phyloP scores from a whole-genome alignment of 2,329 filamentous ascomycete genomes.

The Paecilomyces formosus region DNA sequence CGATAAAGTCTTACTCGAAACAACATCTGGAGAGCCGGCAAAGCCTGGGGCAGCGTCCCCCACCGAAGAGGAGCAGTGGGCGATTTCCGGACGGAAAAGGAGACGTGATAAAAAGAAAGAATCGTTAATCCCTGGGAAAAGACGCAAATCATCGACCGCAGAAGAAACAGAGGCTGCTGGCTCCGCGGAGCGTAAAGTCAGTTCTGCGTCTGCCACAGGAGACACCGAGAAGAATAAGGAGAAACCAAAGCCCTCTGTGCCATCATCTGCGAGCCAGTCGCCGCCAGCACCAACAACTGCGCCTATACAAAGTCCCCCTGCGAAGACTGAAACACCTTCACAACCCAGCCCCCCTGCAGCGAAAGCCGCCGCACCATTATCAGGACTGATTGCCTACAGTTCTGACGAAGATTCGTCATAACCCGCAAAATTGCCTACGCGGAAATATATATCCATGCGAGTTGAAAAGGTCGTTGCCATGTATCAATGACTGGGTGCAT shows the following conservation, averaged over 20 bases:
- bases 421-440: neutral
- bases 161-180: slow-evolving; percentile 9
- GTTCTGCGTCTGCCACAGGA: slow-evolving; percentile 3
- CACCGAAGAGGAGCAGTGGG: slow-evolving; percentile 42
- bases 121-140: slow-evolving; percentile 31
- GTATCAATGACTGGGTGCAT: neutral
- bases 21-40: slow-evolving; percentile 21
- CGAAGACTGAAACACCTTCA: neutral
- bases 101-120: slow-evolving; percentile 43
- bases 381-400: slow-evolving; percentile 32
- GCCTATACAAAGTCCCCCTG: neutral
- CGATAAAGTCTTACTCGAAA: slow-evolving; percentile 42
- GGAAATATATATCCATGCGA: neutral
- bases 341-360: slow-evolving; percentile 6
- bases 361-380: slow-evolving; percentile 17
- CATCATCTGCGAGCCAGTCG: neutral
- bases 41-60: slow-evolving; percentile 12
- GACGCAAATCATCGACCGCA: slow-evolving; percentile 31
- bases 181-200: slow-evolving; percentile 6
- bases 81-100: slow-evolving; percentile 43
- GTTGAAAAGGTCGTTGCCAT: neutral
- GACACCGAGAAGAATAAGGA: neutral
- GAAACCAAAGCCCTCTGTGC: neutral
- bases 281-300: neutral
- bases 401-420: slow-evolving; percentile 30